Conservation (phyloP, 164 flowering plant genomes). For the Dillenia turbinata region DNA sequence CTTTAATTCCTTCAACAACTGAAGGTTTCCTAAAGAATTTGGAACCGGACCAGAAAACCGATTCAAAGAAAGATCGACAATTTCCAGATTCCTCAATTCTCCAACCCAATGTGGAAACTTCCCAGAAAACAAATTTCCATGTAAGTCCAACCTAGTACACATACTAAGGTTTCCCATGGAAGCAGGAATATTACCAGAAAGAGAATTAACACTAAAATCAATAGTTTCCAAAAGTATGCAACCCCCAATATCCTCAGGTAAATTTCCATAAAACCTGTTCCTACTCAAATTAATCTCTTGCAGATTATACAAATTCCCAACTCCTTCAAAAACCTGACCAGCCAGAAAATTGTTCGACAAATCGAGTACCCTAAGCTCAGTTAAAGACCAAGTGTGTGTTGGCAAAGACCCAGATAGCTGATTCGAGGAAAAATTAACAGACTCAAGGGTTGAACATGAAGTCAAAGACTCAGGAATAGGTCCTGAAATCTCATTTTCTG, state of each 20-base stretch:
- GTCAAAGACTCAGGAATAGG: conserved; percentile 57
- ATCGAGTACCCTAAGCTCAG: conserved; percentile 59
- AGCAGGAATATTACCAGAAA: conserved; percentile 63
- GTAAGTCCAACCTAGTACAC: conserved; percentile 53
- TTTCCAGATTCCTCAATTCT: conserved; percentile 57
- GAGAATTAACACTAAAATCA: conserved; percentile 66
- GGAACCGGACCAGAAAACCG: conserved; percentile 67
- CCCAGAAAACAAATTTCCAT: conserved; percentile 50
- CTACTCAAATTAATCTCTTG: conserved; percentile 43
- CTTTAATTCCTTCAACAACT: conserved; percentile 19
- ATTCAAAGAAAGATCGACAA: conserved; percentile 75
- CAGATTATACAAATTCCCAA: conserved; percentile 46
- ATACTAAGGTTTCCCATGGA: conserved; percentile 56
- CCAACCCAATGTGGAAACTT: conserved; percentile 78
- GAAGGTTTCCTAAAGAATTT: conserved; percentile 41
- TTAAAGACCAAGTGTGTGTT: conserved; percentile 61
- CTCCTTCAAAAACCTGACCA: conserved; percentile 68
- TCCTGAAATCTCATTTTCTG: conserved; percentile 62
- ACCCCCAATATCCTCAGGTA: conserved; percentile 74
- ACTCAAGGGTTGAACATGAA: conserved; percentile 55
- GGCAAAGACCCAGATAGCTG: conserved; percentile 68
- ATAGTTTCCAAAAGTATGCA: conserved; percentile 51
- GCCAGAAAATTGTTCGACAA: conserved; percentile 63
- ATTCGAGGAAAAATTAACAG: conserved; percentile 65
- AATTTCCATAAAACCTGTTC: conserved; percentile 54